These are phyloP conservation scores for Fagus sylvatica DNA, from an alignment of 306 rosid genomes.

Conservation along the genomic window DNA sequence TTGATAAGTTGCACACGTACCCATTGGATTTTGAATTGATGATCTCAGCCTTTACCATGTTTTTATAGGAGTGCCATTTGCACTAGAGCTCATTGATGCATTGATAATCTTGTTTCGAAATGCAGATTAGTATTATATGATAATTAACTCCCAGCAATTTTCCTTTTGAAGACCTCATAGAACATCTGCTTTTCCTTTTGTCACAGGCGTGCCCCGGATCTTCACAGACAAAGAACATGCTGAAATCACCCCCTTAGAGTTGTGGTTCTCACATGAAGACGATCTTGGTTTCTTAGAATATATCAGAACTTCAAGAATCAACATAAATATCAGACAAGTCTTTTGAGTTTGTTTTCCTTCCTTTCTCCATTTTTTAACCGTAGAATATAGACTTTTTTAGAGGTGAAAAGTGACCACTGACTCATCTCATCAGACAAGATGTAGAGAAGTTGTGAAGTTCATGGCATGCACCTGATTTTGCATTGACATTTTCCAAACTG, in stretches of 20 bases:
- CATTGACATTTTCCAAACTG: background rate
- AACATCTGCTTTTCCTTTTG: constrained; percentile 12
- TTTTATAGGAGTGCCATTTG: background rate
- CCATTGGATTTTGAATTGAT: background rate
- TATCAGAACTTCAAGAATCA: constrained; percentile 80
- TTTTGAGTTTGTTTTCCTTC: constrained; percentile 32
- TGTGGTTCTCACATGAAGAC: constrained; percentile 49
- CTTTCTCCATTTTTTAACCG: constrained; percentile 10
- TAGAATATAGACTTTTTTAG: background rate
- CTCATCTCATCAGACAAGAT: background rate
- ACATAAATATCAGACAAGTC: constrained; percentile 93
- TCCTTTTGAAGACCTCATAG: background rate
- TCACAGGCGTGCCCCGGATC: constrained; percentile 89
- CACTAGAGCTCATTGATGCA: background rate
- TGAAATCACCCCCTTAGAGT: constrained; percentile 60
- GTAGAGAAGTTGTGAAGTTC: background rate
- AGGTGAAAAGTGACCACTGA: background rate
- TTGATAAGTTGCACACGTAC: background rate
- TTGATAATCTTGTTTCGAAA: background rate
- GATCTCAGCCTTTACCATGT: background rate
- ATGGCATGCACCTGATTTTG: background rate
- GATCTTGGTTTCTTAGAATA: constrained; percentile 66
- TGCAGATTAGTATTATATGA: background rate
- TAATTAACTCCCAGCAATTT: background rate
- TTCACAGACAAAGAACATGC: constrained; percentile 71